These are phyloP conservation scores for Gossypium davidsonii DNA, from an alignment of 441 rosid genomes.

Conservation along the genomic window DNA sequence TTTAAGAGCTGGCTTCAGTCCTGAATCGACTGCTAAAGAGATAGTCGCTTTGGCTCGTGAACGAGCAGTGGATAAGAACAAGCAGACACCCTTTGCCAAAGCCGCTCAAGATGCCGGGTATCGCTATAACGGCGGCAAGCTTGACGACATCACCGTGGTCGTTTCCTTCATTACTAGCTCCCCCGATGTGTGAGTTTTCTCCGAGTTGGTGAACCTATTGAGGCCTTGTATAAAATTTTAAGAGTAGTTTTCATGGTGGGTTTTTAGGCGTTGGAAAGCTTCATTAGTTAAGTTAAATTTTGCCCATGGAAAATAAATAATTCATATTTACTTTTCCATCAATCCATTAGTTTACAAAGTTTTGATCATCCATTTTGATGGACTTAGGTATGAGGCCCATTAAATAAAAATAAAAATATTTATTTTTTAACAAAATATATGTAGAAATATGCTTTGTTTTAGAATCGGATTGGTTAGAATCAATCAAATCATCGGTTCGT, in stretches of 20 bases:
- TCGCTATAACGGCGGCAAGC: slow-evolving; percentile 87
- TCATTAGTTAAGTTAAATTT: neutral
- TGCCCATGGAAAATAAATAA: neutral
- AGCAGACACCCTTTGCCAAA: slow-evolving; percentile 78
- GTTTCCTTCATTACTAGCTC: slow-evolving; percentile 59
- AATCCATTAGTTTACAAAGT: neutral
- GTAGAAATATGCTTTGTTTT: no score
- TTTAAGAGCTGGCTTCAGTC: slow-evolving; percentile 58
- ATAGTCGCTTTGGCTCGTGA: slow-evolving; percentile 86
- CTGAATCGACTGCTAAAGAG: slow-evolving; percentile 75
- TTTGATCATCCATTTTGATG: neutral
- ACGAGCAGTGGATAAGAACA: slow-evolving; percentile 59
- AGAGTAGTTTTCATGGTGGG: slow-evolving; percentile 1
- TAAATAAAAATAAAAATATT: neutral
- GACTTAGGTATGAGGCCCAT: neutral
- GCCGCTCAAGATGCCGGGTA: slow-evolving; percentile 92
- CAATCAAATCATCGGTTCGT: no score
- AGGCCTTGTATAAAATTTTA: neutral
- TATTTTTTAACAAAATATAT: neutral
- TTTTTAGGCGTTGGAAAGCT: neutral
- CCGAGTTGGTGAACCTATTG: neutral
- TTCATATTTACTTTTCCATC: neutral
- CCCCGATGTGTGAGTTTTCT: neutral
- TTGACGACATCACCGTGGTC: slow-evolving; percentile 88
- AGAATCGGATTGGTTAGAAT: no score